phyloP scores from a whole-genome alignment of 2,329 filamentous ascomycete genomes.

The Colletotrichum karsti region DNA sequence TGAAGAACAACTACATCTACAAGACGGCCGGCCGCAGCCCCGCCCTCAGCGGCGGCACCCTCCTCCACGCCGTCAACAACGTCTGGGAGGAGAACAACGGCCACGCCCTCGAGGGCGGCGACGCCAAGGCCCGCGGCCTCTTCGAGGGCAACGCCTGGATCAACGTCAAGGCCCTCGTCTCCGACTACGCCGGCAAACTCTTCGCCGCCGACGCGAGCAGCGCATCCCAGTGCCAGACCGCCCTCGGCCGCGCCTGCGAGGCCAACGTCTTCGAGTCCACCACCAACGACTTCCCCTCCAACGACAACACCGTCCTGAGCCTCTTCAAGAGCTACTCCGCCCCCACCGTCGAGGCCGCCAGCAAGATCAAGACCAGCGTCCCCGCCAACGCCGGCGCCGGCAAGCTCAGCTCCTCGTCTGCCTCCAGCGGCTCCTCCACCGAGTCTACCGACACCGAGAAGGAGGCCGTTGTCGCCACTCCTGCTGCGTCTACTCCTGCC shows the following conservation, averaged over 20 bases:
- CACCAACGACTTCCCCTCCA: slow-evolving; percentile 3
- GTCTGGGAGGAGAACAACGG: slow-evolving; percentile 37
- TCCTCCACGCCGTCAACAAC: slow-evolving; percentile 41
- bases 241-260: slow-evolving; percentile 20
- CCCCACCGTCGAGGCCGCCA: slow-evolving; percentile 9
- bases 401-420: slow-evolving; percentile 13
- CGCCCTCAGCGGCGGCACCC: slow-evolving; percentile 36
- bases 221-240: slow-evolving; percentile 20
- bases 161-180: slow-evolving; percentile 32
- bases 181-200: slow-evolving; percentile 33
- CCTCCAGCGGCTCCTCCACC: neutral
- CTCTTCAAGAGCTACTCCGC: slow-evolving; percentile 10
- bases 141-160: slow-evolving; percentile 38
- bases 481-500: neutral
- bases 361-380: slow-evolving; percentile 22
- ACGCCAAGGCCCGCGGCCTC: slow-evolving; percentile 31
- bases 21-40: slow-evolving; percentile 35
- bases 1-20: slow-evolving; percentile 33
- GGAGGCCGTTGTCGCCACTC: neutral
- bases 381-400: slow-evolving; percentile 17
- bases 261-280: slow-evolving; percentile 14
- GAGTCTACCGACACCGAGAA: neutral
- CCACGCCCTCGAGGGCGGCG: slow-evolving; percentile 37
- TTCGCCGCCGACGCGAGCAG: slow-evolving; percentile 32
- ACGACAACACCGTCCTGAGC: slow-evolving; percentile 12